Percentiles rank a stretch among this genome's conserved stretches.
phyloP scores from a whole-genome alignment of 164 flowering plant species.

The Umbilicus rupestris region DNA sequence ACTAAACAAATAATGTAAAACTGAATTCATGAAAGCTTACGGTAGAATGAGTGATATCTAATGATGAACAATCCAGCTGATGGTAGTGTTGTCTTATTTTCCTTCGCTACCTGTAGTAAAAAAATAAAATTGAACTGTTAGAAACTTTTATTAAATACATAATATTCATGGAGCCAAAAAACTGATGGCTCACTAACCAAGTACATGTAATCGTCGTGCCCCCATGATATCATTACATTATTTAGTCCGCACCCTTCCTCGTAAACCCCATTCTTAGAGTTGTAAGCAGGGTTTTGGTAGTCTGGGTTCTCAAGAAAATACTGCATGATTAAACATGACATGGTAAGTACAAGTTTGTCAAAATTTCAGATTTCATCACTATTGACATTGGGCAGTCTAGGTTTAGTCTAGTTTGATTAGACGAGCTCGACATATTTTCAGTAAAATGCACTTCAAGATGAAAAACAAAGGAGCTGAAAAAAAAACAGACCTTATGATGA shows the following conservation, averaged over 20 bases:
- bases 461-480: too few relatives aligned
- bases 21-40: constrained; percentile 20
- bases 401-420: too few relatives aligned
- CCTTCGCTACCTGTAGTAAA: constrained; percentile 45
- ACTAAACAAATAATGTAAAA: neutral
- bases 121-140: neutral
- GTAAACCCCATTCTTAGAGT: constrained; percentile 53
- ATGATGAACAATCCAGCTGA: constrained; percentile 60
- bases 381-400: too few relatives aligned
- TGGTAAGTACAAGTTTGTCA: neutral
- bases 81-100: constrained; percentile 48
- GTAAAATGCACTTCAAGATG: too few relatives aligned
- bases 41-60: constrained; percentile 71
- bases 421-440: too few relatives aligned
- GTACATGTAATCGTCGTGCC: constrained; percentile 79
- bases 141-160: neutral
- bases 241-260: constrained; percentile 50
- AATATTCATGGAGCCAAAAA: neutral
- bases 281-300: constrained; percentile 32
- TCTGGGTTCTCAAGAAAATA: constrained; percentile 52
- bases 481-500: constrained; percentile 48
- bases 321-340: constrained; percentile 16
- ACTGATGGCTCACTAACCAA: constrained; percentile 30
- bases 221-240: constrained; percentile 64
- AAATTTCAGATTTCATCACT: too few relatives aligned